Evolutionary conservation across 2,329 filamentous ascomycete genomes (phyloP), one percentile per base, ranked within the genome.

Genomic region (Cordyceps pruinosa): DNA sequence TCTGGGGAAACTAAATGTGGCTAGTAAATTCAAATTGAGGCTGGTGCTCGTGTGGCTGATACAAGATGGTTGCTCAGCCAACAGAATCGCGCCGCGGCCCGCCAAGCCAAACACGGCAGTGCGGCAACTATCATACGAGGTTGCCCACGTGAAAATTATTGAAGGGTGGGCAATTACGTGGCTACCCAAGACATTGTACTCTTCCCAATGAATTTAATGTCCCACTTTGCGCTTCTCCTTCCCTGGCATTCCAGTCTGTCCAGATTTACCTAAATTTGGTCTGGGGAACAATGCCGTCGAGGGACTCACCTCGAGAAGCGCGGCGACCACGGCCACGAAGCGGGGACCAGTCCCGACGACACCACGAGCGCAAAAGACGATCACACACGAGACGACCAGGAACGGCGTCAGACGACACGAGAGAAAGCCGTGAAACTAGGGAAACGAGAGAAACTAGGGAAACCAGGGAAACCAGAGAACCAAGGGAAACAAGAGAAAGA

Each of bases 1-100:
- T 61, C 58, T 60, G 58, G 54, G 52, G 56, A 47, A 47, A 41
- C 1, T 45, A 45, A 52, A 25, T 13, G 48, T 58, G 48, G 56
- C 56, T 58, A 26, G 30, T 37, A 17, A 21, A 3, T 25, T 15
- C 4, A 26, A 10, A 21, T 55, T 34, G 53, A 50, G 53, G 53
- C 53, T 56, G 53, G 45, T 49, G 54, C n/a, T 34, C 57, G 42
- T 57, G 54, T 57, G 54, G 54, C 54, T 57, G 30, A 17, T 67
- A 69, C 68, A 63, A 68, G 72, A 73, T 72, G 64, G 73, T 77
- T 76, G 72, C 69, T 69, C 61, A 51, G 73, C 61, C 73, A 73
- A 76, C 74, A 61, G 56, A 4, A 23, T n/a, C 8, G 35, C 44
- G 19, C 23, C 44, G 57, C 63, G n/a, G n/a, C 56, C 21, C 35